Evolutionary conservation across 257 asterid genomes (phyloP).

Genomic region (Solanum neorickii): DNA sequence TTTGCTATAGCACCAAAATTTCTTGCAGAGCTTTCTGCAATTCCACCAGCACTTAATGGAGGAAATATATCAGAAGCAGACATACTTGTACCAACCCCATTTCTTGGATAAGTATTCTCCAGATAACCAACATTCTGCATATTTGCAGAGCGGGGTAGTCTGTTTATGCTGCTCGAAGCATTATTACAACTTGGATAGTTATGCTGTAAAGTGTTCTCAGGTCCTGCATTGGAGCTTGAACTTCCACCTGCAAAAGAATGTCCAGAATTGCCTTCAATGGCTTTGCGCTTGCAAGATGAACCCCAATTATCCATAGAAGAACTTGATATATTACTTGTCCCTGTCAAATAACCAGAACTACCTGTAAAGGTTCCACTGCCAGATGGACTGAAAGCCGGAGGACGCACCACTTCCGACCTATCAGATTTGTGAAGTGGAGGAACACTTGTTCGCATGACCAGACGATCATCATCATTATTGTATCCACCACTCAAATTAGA

Average conservation of each 20-base stretch:
- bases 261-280: constrained; percentile 63
- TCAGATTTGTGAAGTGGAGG: constrained; percentile 26
- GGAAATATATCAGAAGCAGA: constrained; percentile 25
- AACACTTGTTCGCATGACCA: constrained; percentile 12
- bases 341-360: constrained; percentile 28
- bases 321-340: constrained; percentile 33
- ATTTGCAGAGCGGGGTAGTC: constrained; percentile 25
- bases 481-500: constrained; percentile 19
- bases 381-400: constrained; percentile 21
- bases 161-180: constrained; percentile 29
- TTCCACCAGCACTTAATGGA: constrained; percentile 26
- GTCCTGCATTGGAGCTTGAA: constrained; percentile 46
- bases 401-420: constrained; percentile 22
- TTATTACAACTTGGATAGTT: constrained; percentile 25
- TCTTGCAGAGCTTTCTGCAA: constrained; percentile 36
- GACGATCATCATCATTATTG: constrained; percentile 13
- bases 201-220: constrained; percentile 29
- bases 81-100: constrained; percentile 22
- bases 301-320: constrained; percentile 64
- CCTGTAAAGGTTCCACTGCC: constrained; percentile 23
- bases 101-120: constrained; percentile 35
- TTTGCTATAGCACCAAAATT: constrained; percentile 20
- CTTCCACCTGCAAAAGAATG: constrained; percentile 50
- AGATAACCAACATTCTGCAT: constrained; percentile 20
- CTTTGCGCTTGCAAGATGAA: constrained; percentile 70